Evolutionary conservation across 305 asterid genomes (phyloP), one percentile per base, ranked within the genome.

Genomic region (Ruellia speciosa): DNA sequence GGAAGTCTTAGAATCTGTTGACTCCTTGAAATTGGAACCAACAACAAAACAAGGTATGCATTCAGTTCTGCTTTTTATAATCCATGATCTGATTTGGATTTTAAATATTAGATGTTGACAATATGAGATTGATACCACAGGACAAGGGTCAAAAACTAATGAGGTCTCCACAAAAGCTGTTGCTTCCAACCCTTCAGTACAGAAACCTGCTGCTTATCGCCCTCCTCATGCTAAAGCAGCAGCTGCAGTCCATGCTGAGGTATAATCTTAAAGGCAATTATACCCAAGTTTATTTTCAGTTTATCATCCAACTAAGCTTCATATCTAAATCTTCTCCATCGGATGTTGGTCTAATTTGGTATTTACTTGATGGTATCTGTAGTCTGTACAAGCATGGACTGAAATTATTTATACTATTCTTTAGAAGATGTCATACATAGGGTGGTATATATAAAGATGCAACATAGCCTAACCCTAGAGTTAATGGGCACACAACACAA

Each of bases 191-290:
- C 67, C 80, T 62, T 49, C 87, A 33, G 66, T 78, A 16, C 93
- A 80, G 66, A 92, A 92, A 67, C 95, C 96, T 47, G 82, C 95
- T 72, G 97, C 97, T 58, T 92, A 92, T 78, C 84, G 95, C 34
- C 97, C 99, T 8, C 97, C 97, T 59, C 96, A 86, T 67, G 96
- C 95, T 60, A 92, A 92, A 75, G 90, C 93, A 49, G 94, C 94
- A 18, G 99, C 85, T 61, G 75, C 86, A 18, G 78, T 78, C 72
- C 95, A 88, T 73, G 94, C 94, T n/a, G 94, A 88, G 99, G 97
- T 92, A 85, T 52, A 15, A 20, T 18, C 50, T 56, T 41, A 15
- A 53, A 52, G 19, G 24, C n/a, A 11, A 18, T 56, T 52, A 9
- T 19, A 59, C 49, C 61, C 9, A 16, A 62, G 35, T 43, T 1